phyloP scores from a whole-genome alignment of 495 filamentous ascomycete species.

The Cercophora newfieldiana region DNA sequence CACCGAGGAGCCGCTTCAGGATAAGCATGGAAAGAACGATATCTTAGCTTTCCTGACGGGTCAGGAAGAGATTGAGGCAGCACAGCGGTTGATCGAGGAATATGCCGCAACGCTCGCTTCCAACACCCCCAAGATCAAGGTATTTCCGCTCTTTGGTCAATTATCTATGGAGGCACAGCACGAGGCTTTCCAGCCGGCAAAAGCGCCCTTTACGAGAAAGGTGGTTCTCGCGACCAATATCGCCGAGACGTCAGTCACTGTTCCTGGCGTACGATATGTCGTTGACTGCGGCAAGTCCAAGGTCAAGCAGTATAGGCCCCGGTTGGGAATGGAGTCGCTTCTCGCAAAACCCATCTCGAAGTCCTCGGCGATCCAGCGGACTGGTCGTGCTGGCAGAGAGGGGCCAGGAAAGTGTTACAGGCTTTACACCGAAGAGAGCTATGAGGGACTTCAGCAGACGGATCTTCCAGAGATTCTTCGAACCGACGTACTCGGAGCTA shows the following conservation, averaged over 20 bases:
- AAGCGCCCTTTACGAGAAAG: slow-evolving; percentile 73
- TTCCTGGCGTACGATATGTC: slow-evolving; percentile 87
- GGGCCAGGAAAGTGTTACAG: slow-evolving; percentile 86
- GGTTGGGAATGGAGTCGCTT: slow-evolving; percentile 85
- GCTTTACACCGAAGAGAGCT: slow-evolving; percentile 83
- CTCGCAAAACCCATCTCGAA: slow-evolving; percentile 89
- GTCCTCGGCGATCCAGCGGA: slow-evolving; percentile 87
- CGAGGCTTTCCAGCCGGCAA: slow-evolving; percentile 75
- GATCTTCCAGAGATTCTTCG: slow-evolving; percentile 89
- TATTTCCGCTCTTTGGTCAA: slow-evolving; percentile 52
- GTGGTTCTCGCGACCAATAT: slow-evolving; percentile 95
- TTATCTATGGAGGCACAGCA: slow-evolving; percentile 72
- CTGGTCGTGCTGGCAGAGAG: slow-evolving; percentile 92
- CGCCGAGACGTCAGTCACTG: slow-evolving; percentile 95
- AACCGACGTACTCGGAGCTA: slow-evolving; percentile 78
- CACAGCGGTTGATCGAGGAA: slow-evolving; percentile 79
- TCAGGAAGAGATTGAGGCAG: slow-evolving; percentile 84
- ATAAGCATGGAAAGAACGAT: slow-evolving; percentile 55
- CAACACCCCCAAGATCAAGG: slow-evolving; percentile 67
- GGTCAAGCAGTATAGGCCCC: slow-evolving; percentile 84
- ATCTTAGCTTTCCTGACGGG: slow-evolving; percentile 92
- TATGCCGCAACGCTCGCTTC: slow-evolving; percentile 68
- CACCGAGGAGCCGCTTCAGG: slow-evolving; percentile 80
- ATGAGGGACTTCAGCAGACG: slow-evolving; percentile 65
- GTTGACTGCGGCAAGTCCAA: slow-evolving; percentile 94